Evolutionary conservation across 495 filamentous ascomycete genomes (phyloP).

Genomic region (Penicillium daleae): DNA sequence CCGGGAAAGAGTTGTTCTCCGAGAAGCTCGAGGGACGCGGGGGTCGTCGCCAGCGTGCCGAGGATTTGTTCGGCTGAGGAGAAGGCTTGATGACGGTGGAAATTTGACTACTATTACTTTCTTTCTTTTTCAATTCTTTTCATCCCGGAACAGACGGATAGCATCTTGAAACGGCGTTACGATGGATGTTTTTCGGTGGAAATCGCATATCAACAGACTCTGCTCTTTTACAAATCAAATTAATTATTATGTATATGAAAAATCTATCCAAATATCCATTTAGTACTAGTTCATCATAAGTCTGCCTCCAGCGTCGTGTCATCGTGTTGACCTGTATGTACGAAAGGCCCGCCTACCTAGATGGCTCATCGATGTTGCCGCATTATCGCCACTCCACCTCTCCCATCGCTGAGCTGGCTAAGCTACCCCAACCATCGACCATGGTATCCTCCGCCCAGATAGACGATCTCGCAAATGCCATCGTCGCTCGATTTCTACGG

Average conservation of each 20-base stretch:
- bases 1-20: constrained; percentile 72
- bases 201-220: constrained; percentile 8
- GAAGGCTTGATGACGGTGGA: not conserved
- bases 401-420: not conserved
- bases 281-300: not conserved
- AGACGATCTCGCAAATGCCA: constrained; percentile 41
- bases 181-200: constrained; percentile 10
- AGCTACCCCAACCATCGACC: not conserved
- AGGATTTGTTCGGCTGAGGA: constrained; percentile 55
- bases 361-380: not conserved
- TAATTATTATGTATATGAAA: not conserved
- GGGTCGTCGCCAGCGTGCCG: constrained; percentile 50
- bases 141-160: constrained; percentile 4
- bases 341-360: not conserved
- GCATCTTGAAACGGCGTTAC: constrained; percentile 29
- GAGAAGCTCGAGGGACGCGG: constrained; percentile 56
- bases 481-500: constrained; percentile 66
- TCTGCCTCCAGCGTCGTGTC: not conserved
- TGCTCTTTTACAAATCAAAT: not conserved
- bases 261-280: not conserved
- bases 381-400: constrained; percentile 4
- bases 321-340: not conserved
- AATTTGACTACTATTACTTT: not conserved
- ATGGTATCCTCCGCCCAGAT: constrained; percentile 28
- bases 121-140: constrained; percentile 9